Conservation (phyloP, 257 asterid genomes). For the Solanum verrucosum region DNA sequence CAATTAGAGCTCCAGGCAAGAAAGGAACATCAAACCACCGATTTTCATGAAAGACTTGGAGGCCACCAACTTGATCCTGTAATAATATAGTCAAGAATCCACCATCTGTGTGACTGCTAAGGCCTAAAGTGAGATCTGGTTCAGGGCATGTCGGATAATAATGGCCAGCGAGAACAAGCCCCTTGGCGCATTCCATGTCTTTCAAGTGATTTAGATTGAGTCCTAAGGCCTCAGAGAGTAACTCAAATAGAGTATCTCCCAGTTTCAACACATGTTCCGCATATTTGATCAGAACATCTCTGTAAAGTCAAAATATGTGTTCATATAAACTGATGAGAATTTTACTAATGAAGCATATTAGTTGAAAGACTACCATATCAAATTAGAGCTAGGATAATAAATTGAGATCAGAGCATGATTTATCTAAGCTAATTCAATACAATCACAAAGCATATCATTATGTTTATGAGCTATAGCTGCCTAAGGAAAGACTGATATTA, state of each 20-base stretch:
- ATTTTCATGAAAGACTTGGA: constrained; percentile 29
- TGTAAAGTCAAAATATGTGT: not conserved
- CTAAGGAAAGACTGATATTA: not conserved
- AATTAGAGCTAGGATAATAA: not conserved
- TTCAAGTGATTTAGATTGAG: constrained; percentile 20
- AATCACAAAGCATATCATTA: not conserved
- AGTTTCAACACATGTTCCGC: constrained; percentile 12
- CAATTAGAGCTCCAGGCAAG: constrained; percentile 33
- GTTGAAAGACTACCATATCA: not conserved
- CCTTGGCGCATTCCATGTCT: constrained; percentile 20
- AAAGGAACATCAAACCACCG: constrained; percentile 52
- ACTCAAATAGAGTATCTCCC: constrained; percentile 19
- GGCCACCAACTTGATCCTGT: constrained; percentile 57
- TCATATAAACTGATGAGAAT: not conserved
- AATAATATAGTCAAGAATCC: constrained; percentile 5
- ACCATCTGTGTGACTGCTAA: constrained; percentile 12
- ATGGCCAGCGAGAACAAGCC: constrained; percentile 9
- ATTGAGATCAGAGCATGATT: not conserved
- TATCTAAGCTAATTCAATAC: not conserved
- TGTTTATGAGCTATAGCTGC: constrained; percentile 14
- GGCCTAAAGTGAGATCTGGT: constrained; percentile 30
- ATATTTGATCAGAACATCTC: constrained; percentile 23
- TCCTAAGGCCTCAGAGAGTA: constrained; percentile 29
- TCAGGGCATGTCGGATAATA: constrained; percentile 34
- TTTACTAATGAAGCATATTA: not conserved